phyloP scores from a whole-genome alignment of 2,329 filamentous ascomycete species.

The Neopestalotiopsis rosae region DNA sequence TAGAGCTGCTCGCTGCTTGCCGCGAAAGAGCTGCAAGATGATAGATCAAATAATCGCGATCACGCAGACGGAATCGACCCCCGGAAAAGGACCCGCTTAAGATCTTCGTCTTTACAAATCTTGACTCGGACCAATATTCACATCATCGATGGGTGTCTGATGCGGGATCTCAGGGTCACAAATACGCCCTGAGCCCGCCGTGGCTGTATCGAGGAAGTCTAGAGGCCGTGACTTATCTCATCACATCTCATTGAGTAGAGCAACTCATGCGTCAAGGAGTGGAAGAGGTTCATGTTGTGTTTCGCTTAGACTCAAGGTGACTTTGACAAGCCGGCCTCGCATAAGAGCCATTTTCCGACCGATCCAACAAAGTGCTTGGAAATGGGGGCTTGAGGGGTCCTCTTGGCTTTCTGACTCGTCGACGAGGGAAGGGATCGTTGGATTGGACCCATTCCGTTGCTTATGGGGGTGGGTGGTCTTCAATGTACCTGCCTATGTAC shows the following conservation, averaged over 20 bases:
- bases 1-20: background rate
- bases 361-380: background rate
- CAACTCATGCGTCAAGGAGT: background rate
- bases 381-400: background rate
- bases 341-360: background rate
- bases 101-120: constrained; percentile 4
- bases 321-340: background rate
- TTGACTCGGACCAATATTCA: background rate
- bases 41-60: constrained; percentile 14
- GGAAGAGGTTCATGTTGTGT: background rate
- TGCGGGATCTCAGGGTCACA: background rate
- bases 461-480: background rate
- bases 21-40: constrained; percentile 11
- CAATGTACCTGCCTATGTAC: background rate
- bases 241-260: background rate
- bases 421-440: background rate
- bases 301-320: background rate
- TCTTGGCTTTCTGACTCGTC: background rate
- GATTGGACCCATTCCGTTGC: background rate
- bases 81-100: background rate
- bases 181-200: background rate
- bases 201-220: background rate
- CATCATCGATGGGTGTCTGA: background rate
- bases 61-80: background rate
- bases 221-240: background rate